A percentile compares a stretch with the other conserved stretches of the same genome.
Conservation (phyloP, 805 yeast species). For the Sugiyamaella americana region DNA sequence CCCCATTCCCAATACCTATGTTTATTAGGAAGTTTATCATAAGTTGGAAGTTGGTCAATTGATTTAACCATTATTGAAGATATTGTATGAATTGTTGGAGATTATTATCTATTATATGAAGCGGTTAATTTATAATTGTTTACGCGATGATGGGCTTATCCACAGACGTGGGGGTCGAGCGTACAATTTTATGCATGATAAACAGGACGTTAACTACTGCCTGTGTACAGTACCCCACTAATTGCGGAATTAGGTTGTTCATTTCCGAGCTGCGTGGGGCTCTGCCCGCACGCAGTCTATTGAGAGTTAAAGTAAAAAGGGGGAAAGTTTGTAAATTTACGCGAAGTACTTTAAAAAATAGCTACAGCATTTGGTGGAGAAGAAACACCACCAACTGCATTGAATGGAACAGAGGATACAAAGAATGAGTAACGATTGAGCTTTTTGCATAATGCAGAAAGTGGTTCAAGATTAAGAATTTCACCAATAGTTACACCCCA, state of each 20-base stretch:
- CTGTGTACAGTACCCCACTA: no score
- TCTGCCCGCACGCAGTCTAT: no score
- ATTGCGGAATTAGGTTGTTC: no score
- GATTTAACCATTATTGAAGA: conserved; percentile 5
- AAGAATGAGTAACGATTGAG: conserved; percentile 29
- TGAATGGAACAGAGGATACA: conserved; percentile 32
- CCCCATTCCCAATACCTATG: conserved; percentile 27
- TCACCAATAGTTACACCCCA: conserved; percentile 36
- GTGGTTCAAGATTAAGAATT: conserved; percentile 30
- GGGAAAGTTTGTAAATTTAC: no score
- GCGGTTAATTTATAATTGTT: no score
- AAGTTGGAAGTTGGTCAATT: conserved; percentile 18
- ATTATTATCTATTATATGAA: no score
- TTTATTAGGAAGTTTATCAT: conserved; percentile 22
- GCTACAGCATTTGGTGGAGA: conserved; percentile 44
- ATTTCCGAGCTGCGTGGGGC: no score
- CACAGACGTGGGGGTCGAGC: no score
- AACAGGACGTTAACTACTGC: no score
- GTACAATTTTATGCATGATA: no score
- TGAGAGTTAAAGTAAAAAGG: no score
- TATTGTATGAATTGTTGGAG: neutral
- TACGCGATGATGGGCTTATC: no score
- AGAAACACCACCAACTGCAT: conserved; percentile 34
- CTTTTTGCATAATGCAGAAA: conserved; percentile 26
- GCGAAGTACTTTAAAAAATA: conserved; percentile 23